phyloP scores from a whole-genome alignment of 2,329 filamentous ascomycete species.

The Aspergillus vadensis region DNA sequence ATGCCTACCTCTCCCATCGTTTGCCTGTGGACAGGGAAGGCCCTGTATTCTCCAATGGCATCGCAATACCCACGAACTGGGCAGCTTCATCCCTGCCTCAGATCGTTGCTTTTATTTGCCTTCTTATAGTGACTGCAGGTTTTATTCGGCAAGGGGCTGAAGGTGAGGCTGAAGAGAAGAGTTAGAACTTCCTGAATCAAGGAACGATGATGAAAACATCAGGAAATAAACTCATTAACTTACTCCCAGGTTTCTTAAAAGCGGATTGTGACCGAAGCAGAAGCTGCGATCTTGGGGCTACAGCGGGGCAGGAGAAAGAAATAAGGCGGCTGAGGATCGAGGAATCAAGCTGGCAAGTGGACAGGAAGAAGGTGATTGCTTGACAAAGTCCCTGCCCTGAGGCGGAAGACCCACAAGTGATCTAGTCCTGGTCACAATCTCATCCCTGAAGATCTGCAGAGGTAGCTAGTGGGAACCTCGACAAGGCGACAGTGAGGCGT shows the following conservation, averaged over 20 bases:
- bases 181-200: neutral
- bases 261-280: neutral
- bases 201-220: neutral
- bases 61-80: neutral
- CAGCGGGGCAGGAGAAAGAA: neutral
- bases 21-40: neutral
- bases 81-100: neutral
- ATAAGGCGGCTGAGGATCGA: neutral
- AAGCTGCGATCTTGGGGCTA: neutral
- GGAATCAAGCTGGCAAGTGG: neutral
- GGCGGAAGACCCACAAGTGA: conserved; percentile 6
- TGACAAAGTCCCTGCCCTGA: neutral
- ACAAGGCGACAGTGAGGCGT: conserved; percentile 19
- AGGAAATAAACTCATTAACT: neutral
- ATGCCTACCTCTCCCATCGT: too few relatives aligned
- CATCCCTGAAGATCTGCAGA: conserved; percentile 9
- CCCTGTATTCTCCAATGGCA: neutral
- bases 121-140: neutral
- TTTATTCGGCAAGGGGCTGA: neutral
- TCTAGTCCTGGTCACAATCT: neutral
- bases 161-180: neutral
- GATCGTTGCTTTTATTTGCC: neutral
- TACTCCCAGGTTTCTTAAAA: neutral
- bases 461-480: conserved; percentile 6
- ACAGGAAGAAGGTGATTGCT: neutral